Evolutionary conservation across 169 alveolate species (phyloP), one percentile per base, ranked within the genome.

Genomic region (Plasmodium cynomolgi): DNA sequence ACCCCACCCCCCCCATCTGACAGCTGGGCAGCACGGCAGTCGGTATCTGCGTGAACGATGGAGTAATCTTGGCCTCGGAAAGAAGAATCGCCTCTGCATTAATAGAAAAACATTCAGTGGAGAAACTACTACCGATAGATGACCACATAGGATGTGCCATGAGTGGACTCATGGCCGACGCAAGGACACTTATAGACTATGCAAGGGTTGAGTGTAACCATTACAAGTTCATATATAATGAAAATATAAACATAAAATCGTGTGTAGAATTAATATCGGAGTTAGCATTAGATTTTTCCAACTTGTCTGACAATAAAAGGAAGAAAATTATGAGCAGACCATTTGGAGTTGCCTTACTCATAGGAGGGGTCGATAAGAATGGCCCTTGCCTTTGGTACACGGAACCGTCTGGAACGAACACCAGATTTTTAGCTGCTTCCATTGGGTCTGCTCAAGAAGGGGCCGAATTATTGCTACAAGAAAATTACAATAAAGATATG

Each of bases 151-250:
- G 99, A 4, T 99, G 99, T 92, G 99, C 99, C 37, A 98, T 98
- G 98, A 97, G 99, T 91, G 99, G 99, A 26, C 97, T 99, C 20
- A 98, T 99, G 56, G 99, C 99, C 15, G 99, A 99, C 94, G 99
- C 99, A 26, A 88, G 99, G 72, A 99, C 99, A 47, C 96, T 99
- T 83, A 98, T 99, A 56, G 99, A 99, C 92, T 99, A 98, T 92
- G 99, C 99, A 33, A 96, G 99, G 88, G 99, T 98, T 6, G 99
- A 99, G 94, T 98, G 99, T 56, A 98, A 98, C 85, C 98, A 98
- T 85, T 99, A 99, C 91, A 97, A 97, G 85, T 99, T 99, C 97
- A 98, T 98, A 72, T 99, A 97, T 96, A 98, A 98, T 93, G 99
- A 99, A 90, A 97, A 98, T 17, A 98, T 99, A 98, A 97, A 97